Base-by-base conservation (phyloP, 2,329 filamentous ascomycete species). In the Chrysoporthe deuterocubensis region DNA sequence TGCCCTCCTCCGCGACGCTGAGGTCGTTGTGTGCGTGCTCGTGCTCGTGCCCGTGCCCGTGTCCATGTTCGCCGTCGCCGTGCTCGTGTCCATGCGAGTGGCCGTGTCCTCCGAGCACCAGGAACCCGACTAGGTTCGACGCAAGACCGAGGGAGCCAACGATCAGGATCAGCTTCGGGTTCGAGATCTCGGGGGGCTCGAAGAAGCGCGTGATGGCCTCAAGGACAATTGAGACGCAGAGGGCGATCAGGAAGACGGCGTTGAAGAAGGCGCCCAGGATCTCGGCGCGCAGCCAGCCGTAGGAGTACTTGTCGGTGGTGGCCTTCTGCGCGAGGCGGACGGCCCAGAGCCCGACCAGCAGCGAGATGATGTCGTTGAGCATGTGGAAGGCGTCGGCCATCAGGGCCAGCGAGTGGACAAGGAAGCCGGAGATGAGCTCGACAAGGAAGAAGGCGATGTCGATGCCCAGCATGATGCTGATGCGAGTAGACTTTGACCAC, bases 311-410 rank as follows among this genome's bases (percentile, higher is more conserved):
- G 75, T 97, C 94, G 9, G 94, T 96, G 0, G 90, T 92, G 72
- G 90, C 92, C 75, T 92, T 89, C 77, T 92, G 92, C 37, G 94
- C 93, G 62, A 96, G 92, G 71, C 91, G 92, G 65, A 99, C 96
- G 64, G 96, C 96, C 95, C 96, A 99, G 52, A 98, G 81, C 71
- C 96, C 96, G 70, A 99, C 95, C 67, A 90, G 87, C 16, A 99
- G 84, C 1, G 96, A 98, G 70, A 99, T 90, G 74, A 99, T 96
- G 87, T 99, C 96, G 83, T 99, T 99, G 70, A 99, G 85, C 96
- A 99, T 99, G 81, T 99, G 96, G 80, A 99, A 99, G 69, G 96
- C 94, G 82, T 99, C 96, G 65, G 96, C 96, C 76, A 96, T 94
- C 68, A 99, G 87, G 48, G 96, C 96, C 73, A 99, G 87, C 21